Percentiles rank a stretch among this genome's conserved stretches.
Conservation (phyloP, 495 filamentous ascomycete genomes). For the Neurospora tetrasperma region DNA sequence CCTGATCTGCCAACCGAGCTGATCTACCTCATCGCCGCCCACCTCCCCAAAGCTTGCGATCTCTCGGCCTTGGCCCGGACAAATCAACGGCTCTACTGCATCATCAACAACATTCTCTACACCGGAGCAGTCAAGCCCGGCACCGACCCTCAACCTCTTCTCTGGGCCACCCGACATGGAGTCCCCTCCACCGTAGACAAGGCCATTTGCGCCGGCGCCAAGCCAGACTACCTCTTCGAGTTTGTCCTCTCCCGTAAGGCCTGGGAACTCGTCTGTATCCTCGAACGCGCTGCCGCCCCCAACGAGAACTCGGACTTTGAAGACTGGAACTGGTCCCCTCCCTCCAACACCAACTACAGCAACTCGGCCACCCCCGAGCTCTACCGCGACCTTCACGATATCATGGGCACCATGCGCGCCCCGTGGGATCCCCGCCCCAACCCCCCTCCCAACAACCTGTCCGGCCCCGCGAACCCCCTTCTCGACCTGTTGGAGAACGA, state of each 20-base stretch:
- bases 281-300: neutral
- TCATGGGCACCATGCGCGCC: neutral
- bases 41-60: neutral
- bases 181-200: neutral
- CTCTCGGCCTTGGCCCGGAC: neutral
- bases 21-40: neutral
- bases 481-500: neutral
- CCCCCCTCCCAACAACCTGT: neutral
- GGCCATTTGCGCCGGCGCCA: neutral
- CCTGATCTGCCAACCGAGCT: neutral
- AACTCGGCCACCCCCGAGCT: neutral
- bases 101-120: neutral
- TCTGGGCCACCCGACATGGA: neutral
- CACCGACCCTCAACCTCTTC: neutral
- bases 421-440: neutral
- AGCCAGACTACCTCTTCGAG: neutral
- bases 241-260: neutral
- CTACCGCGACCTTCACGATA: neutral
- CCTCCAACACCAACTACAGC: neutral
- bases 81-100: neutral
- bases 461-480: neutral
- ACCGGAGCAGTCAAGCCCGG: neutral
- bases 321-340: neutral
- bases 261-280: neutral
- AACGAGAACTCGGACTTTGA: neutral